phyloP scores from a whole-genome alignment of 805 yeast species.

The Candida hispaniensis region DNA sequence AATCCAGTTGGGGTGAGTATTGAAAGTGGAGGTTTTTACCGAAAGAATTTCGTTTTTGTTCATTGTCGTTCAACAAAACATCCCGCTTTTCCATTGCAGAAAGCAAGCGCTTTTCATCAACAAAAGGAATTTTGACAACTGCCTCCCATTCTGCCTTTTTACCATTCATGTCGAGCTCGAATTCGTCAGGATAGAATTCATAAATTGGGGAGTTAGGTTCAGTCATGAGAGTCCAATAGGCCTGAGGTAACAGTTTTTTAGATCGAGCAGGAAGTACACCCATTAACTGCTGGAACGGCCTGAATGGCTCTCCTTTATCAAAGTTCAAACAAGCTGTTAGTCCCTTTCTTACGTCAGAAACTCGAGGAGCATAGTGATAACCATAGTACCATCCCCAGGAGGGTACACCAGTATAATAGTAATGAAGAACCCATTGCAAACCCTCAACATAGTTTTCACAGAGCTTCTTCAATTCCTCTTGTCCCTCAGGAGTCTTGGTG shows the following conservation, averaged over 20 bases:
- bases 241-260: conserved; percentile 60
- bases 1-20: conserved; percentile 65
- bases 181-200: conserved; percentile 85
- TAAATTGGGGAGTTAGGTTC: conserved; percentile 76
- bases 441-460: conserved; percentile 85
- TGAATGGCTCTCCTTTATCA: conserved; percentile 62
- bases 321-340: conserved; percentile 43
- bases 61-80: conserved; percentile 53
- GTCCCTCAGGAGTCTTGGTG: conserved; percentile 41
- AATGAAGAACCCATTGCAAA: conserved; percentile 89
- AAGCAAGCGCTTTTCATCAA: conserved; percentile 66
- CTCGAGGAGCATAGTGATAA: conserved; percentile 89
- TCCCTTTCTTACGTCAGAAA: conserved; percentile 74
- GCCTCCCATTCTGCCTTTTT: conserved; percentile 98
- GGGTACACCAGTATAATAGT: conserved; percentile 81
- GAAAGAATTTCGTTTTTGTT: conserved; percentile 58
- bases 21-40: conserved; percentile 61
- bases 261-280: conserved; percentile 95
- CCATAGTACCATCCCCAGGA: conserved; percentile 95
- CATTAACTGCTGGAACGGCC: conserved; percentile 93
- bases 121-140: conserved; percentile 84
- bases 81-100: conserved; percentile 64
- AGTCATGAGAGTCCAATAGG: conserved; percentile 72
- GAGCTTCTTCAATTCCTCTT: conserved; percentile 47
- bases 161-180: conserved; percentile 83